Base-by-base conservation (phyloP, 1,284 basidiomycete species). In the Pseudozyma sp. region DNA sequence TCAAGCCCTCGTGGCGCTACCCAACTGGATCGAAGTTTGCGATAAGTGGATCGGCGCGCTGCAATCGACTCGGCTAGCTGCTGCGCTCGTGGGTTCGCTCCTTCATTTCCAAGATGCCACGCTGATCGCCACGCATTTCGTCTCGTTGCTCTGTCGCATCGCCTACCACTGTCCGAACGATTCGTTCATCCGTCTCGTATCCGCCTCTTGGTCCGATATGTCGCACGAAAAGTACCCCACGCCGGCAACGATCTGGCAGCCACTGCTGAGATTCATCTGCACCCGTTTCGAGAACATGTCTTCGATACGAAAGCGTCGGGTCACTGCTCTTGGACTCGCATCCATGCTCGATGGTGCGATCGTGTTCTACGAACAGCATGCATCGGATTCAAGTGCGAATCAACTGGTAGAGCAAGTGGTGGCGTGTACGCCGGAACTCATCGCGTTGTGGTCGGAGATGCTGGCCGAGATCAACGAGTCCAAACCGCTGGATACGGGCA, bases 371-470 rank as follows among this genome's bases (percentile, higher is more conserved):
- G 70, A 73, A 17, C 60, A 55, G 46, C 39, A 33, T 5, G 19
- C 35, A 5, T n/a, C 24, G 13, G 16, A 35, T 42, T 4, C 44
- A 2, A 31, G 19, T 37, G 8, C 34, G 5, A 45, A 4, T 6
- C 54, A 54, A 13, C 16, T 57, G 3, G 37, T 52, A 7, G 34
- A 53, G 7, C 51, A 37, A 29, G 54, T 82, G 17, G 58, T 72
- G 3, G 54, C 51, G 4, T 47, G 47, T 7, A 34, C 78, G 4
- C 78, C 81, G 0, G 75, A 75, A 9, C 64, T 82, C 63, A 67
- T 81, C 16, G 68, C 77, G 4, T 51, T 78, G 10, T 83, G 82
- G 82, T 79, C 74, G 14, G 82, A 81, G 55, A 68, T 77, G 47
- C 47, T 83, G 13, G 76, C 74, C 8, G 78, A 79, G 40, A 58